These are phyloP conservation scores for Malus hybrid DNA, from an alignment of 331 rosid genomes.

Conservation along the genomic window DNA sequence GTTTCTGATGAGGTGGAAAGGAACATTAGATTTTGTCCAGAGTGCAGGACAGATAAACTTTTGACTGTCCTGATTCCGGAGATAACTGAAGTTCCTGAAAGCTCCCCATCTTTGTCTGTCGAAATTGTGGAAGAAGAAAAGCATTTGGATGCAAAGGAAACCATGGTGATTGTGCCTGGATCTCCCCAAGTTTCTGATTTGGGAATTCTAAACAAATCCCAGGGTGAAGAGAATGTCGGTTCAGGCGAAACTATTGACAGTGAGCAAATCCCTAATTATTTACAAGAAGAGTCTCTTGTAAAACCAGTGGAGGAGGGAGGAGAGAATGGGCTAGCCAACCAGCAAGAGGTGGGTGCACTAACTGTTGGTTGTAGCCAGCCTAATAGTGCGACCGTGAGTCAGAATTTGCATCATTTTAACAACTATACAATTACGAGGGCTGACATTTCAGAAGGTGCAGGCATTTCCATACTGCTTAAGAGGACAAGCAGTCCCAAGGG, in stretches of 20 bases:
- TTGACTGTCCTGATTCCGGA: constrained; percentile 25
- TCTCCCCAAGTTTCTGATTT: constrained; percentile 22
- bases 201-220: constrained; percentile 26
- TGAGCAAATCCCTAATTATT: constrained; percentile 14
- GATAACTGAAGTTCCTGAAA: constrained; percentile 21
- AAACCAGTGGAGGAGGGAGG: constrained; percentile 19
- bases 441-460: constrained; percentile 48
- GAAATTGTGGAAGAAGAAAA: constrained; percentile 16
- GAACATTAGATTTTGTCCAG: constrained; percentile 25
- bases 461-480: constrained; percentile 73
- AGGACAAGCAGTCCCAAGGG: constrained; percentile 76
- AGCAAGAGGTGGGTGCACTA: constrained; percentile 20
- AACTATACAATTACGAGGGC: constrained; percentile 21
- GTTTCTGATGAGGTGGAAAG: constrained; percentile 26
- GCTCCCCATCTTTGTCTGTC: constrained; percentile 3
- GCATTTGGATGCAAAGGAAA: constrained; percentile 7
- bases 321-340: constrained; percentile 12
- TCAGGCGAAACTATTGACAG: constrained; percentile 13
- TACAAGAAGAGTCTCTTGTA: constrained; percentile 23
- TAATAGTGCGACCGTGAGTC: constrained; percentile 17
- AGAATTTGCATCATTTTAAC: constrained; percentile 15
- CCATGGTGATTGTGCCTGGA: constrained; percentile 13
- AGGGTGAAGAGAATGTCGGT: constrained; percentile 16
- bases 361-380: constrained; percentile 16
- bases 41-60: constrained; percentile 29